Evolutionary conservation across 306 rosid genomes (phyloP), one percentile per base, ranked within the genome.

Genomic region (Sesbania bispinosa): DNA sequence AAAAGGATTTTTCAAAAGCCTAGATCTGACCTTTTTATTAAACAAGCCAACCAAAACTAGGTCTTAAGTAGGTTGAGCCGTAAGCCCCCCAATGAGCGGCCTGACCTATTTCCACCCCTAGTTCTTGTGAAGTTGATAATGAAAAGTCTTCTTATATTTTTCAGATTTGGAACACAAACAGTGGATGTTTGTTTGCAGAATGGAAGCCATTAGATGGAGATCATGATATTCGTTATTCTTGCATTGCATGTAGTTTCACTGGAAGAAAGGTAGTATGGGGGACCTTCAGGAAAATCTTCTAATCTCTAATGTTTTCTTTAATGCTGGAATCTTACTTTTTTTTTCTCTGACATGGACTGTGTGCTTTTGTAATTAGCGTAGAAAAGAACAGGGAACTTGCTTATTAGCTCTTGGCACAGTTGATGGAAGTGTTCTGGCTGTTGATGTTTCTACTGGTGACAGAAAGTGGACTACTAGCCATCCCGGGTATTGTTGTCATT

Each of bases 111-210:
- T n/a, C n/a, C n/a, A n/a, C n/a, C n/a, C n/a, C n/a, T n/a, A n/a
- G n/a, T n/a, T n/a, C 8, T 8, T 73, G 23, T 63, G 48, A 54
- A 38, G 23, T 16, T 58, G 33, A 24, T 60, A 20, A 32, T 13
- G 4, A 69, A 50, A 79, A 48, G n/a, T n/a, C n/a, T 1, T 9
- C 35, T 33, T 51, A 15, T 57, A 18, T 58, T 76, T 51, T 77
- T 78, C 85, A 86, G 90, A 77, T 86, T 73, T 86, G 90, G 90
- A 83, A 80, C 79, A 81, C 86, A 59, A 29, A 39, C 45, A 69
- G 48, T 68, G 86, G 84, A 43, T 41, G 65, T 63, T 78, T 83
- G 73, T 67, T 86, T 45, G 82, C 82, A 0, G 81, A 83, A 52
- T 83, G 88, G 84, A 86, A 79, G 75, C 74, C 71, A 29, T 54